Evolutionary conservation across 1,284 basidiomycete species (phyloP).

Genomic region (Cryptococcus floricola): DNA sequence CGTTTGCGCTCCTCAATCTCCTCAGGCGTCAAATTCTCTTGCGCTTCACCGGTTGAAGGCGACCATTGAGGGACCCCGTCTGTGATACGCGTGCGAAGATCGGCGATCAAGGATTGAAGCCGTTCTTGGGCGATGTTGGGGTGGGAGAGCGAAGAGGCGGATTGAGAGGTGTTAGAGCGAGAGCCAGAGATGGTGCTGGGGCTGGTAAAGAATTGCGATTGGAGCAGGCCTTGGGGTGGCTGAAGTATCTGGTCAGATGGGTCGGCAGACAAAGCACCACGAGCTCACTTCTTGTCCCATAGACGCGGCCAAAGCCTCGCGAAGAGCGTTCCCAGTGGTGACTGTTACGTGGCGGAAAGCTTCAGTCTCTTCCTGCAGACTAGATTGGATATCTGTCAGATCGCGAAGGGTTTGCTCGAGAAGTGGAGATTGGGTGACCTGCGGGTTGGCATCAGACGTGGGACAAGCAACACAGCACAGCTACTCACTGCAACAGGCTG

Average conservation of each 20-base stretch:
- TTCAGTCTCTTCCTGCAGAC: slow-evolving; percentile 66
- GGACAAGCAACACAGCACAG: background rate
- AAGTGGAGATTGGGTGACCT: slow-evolving; percentile 51
- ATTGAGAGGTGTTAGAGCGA: slow-evolving; percentile 20
- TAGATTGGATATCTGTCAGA: slow-evolving; percentile 63
- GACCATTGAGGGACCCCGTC: slow-evolving; percentile 11
- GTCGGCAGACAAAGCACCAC: background rate
- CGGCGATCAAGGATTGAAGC: slow-evolving; percentile 30
- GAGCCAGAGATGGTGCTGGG: slow-evolving; percentile 3
- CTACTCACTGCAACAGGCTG: slow-evolving; percentile 30
- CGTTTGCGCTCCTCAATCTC: slow-evolving; percentile 26
- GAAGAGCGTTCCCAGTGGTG: slow-evolving; percentile 64
- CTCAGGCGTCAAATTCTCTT: slow-evolving; percentile 11
- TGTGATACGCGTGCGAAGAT: slow-evolving; percentile 26
- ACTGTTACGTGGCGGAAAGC: slow-evolving; percentile 66
- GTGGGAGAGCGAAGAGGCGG: slow-evolving; percentile 42
- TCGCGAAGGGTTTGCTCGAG: slow-evolving; percentile 70
- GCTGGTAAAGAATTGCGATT: slow-evolving; percentile 31
- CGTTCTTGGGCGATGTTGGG: slow-evolving; percentile 41
- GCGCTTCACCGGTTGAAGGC: background rate
- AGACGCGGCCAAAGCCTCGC: slow-evolving; percentile 51
- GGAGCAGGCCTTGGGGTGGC: slow-evolving; percentile 24
- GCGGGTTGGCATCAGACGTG: background rate
- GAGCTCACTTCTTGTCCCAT: slow-evolving; percentile 30
- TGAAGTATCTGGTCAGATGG: slow-evolving; percentile 6